Evolutionary conservation across 805 yeast species (phyloP), one percentile per base, ranked within the genome.

Genomic region (Saturnispora sekii): DNA sequence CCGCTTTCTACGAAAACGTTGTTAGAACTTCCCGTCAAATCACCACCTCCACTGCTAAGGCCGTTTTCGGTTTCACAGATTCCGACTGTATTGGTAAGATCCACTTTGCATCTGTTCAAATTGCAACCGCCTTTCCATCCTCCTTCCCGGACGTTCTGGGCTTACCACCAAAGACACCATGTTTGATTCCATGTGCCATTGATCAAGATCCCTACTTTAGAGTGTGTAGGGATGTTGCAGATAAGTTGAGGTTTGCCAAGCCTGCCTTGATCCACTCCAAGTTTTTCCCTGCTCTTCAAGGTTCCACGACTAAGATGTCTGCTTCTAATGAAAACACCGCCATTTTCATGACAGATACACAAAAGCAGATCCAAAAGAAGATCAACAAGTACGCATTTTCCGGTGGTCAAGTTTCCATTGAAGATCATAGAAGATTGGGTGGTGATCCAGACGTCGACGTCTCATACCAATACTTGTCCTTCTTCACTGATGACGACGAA

Each of bases 141-240:
- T 85, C 97, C 11, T 93, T 86, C 76, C 98, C 97, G 2, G 95
- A 82, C 51, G 84, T 93, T 18, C 75, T 93, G 55, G 96, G 86
- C 6, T 67, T 81, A 57, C 86, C 94, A 38, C 70, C 80, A 40
- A 93, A 89, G 69, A 87, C 97, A 0, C 97, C 96, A 50, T 87
- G 96, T 66, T 72, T 93, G 64, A 93, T 93, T 64, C 98, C 98
- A 34, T 93, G 98, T 73, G 98, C 98, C 40, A 93, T 93, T 62
- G 98, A 93, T 63, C 98, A 90, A 71, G 98, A 93, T 65, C 97
- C 98, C 29, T 93, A 93, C 66, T 93, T 93, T 72, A 77, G 98
- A 66, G 94, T 93, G 17, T 86, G 96, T 66, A 77, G 98, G 67
- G 98, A 93, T 63, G 98, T 93, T 53, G 97, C 98, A 10, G 88